phyloP scores from a whole-genome alignment of 371 early-diverging fungal genomes.

The Mucor racemosus region DNA sequence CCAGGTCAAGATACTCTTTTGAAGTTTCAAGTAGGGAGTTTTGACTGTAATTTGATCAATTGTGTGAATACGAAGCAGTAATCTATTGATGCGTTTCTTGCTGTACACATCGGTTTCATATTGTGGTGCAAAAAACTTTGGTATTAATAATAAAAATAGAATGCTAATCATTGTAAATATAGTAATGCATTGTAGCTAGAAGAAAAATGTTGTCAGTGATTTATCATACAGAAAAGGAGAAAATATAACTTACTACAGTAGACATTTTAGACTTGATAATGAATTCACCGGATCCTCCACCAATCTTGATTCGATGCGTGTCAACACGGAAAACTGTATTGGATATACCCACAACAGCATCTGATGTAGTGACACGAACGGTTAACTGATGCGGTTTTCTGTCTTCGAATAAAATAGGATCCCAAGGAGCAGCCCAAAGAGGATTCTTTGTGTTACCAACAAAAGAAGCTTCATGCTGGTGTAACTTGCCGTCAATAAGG shows the following conservation, averaged over 20 bases:
- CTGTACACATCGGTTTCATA: constrained; percentile 12
- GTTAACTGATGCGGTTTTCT: constrained; percentile 62
- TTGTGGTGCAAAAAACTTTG: constrained; percentile 35
- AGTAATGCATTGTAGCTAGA: constrained; percentile 32
- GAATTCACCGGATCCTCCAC: constrained; percentile 75
- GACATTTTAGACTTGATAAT: constrained; percentile 70
- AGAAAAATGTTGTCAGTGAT: background rate
- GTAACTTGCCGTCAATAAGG: constrained; percentile 47
- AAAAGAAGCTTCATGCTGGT: constrained; percentile 36
- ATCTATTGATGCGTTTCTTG: constrained; percentile 10
- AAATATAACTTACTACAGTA: constrained; percentile 41
- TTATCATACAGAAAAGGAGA: background rate
- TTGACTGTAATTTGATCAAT: constrained; percentile 26
- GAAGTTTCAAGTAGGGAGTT: constrained; percentile 15
- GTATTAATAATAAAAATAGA: constrained; percentile 27
- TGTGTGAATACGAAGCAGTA: constrained; percentile 36
- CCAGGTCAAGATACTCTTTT: constrained; percentile 39
- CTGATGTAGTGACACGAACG: constrained; percentile 59
- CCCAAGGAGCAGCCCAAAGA: constrained; percentile 77
- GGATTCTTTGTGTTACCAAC: constrained; percentile 59
- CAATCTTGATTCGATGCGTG: constrained; percentile 59
- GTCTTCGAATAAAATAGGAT: constrained; percentile 66
- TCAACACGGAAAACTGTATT: constrained; percentile 67
- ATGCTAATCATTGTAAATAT: constrained; percentile 24
- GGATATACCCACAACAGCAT: constrained; percentile 50